Percentiles rank a stretch among this genome's conserved stretches.
These are phyloP conservation scores for Boletus edulis DNA, from an alignment of 768 basidiomycete genomes.

Conservation along the genomic window DNA sequence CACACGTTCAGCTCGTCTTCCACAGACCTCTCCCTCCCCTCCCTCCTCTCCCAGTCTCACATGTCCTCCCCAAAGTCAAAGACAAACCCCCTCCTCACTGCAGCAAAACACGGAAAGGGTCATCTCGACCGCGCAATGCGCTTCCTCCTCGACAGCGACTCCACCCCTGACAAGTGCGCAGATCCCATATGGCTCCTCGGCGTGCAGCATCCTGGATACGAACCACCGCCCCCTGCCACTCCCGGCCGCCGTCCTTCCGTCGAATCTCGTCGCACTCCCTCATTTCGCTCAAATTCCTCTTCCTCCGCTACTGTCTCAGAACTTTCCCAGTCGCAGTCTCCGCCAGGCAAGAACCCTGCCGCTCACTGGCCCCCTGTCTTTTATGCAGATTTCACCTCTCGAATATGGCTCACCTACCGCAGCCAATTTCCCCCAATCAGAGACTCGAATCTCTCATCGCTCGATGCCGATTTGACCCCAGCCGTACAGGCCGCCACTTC, in stretches of 20 bases:
- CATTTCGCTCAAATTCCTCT: slow-evolving; percentile 45
- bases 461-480: slow-evolving; percentile 36
- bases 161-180: slow-evolving; percentile 74
- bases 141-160: slow-evolving; percentile 89
- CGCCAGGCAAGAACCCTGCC: slow-evolving; percentile 30
- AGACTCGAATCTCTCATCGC: slow-evolving; percentile 49
- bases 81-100: slow-evolving; percentile 55
- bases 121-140: slow-evolving; percentile 82
- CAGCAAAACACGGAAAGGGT: slow-evolving; percentile 71
- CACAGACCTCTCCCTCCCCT: slow-evolving; percentile 67
- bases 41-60: slow-evolving; percentile 51
- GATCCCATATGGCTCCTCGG: slow-evolving; percentile 92
- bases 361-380: slow-evolving; percentile 77
- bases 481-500: slow-evolving; percentile 34
- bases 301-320: slow-evolving; percentile 36
- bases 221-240: slow-evolving; percentile 34
- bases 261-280: slow-evolving; percentile 41
- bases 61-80: slow-evolving; percentile 44
- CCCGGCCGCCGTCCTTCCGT: slow-evolving; percentile 38
- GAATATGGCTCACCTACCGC: slow-evolving; percentile 92
- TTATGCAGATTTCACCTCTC: slow-evolving; percentile 84
- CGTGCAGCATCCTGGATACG: slow-evolving; percentile 75
- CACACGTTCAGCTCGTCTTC: slow-evolving; percentile 74
- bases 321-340: slow-evolving; percentile 37
- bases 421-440: slow-evolving; percentile 81